Conservation (phyloP, 371 early-diverging fungal species). For the Rhizopus microsporus region DNA sequence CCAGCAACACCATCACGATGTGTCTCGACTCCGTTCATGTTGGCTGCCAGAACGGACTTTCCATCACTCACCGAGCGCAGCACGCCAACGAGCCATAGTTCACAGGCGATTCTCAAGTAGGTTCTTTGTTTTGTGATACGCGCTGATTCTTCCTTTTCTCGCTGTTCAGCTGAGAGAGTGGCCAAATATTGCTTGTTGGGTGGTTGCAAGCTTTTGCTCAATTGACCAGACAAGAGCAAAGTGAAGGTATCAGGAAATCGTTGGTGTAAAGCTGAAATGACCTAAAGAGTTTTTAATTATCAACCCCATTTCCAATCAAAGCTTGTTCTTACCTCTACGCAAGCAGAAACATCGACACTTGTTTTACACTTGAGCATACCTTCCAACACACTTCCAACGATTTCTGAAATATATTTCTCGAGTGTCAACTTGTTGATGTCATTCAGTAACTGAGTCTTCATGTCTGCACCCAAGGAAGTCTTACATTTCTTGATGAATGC, state of each 20-base stretch:
- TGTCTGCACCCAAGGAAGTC: slow-evolving; percentile 78
- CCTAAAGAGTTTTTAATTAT: slow-evolving; percentile 30
- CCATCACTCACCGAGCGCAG: slow-evolving; percentile 73
- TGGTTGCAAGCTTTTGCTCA: slow-evolving; percentile 59
- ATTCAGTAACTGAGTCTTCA: slow-evolving; percentile 66
- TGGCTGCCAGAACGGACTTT: slow-evolving; percentile 50
- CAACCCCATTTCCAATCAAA: neutral
- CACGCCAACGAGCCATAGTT: slow-evolving; percentile 85
- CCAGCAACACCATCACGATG: slow-evolving; percentile 61
- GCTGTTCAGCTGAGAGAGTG: slow-evolving; percentile 70
- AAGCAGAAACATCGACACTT: slow-evolving; percentile 75
- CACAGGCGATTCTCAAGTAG: slow-evolving; percentile 74
- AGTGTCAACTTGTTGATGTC: slow-evolving; percentile 86
- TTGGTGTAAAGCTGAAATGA: slow-evolving; percentile 87
- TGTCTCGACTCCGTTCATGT: slow-evolving; percentile 49
- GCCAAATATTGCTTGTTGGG: slow-evolving; percentile 57
- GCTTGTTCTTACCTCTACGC: slow-evolving; percentile 65
- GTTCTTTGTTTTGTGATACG: slow-evolving; percentile 72
- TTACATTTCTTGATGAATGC: slow-evolving; percentile 93
- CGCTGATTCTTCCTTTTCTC: slow-evolving; percentile 82
- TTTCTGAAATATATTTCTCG: slow-evolving; percentile 96
- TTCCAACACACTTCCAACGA: slow-evolving; percentile 82
- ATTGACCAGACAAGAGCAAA: slow-evolving; percentile 57
- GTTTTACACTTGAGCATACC: slow-evolving; percentile 73
- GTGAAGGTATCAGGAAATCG: slow-evolving; percentile 86